Conservation (phyloP, 345 rosid genomes). For the Mercurialis annua region DNA sequence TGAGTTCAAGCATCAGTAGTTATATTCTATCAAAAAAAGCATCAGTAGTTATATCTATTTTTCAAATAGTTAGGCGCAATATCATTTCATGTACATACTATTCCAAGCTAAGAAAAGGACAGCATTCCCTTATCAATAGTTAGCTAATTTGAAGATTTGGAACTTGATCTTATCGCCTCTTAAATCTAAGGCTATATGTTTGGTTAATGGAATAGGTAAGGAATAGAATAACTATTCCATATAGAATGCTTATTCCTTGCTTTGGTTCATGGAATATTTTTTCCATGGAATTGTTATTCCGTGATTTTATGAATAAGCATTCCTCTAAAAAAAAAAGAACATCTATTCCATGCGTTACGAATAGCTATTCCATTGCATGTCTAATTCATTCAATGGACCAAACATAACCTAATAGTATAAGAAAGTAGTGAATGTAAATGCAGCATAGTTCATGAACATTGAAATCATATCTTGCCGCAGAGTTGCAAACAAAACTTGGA, state of each 20-base stretch:
- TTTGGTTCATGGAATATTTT: too few relatives aligned
- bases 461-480: not conserved
- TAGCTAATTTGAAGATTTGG: not conserved
- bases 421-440: not conserved
- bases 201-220: too few relatives aligned
- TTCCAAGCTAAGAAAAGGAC: not conserved
- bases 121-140: not conserved
- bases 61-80: too few relatives aligned
- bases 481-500: not conserved
- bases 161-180: not conserved
- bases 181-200: not conserved
- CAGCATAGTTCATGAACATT: not conserved
- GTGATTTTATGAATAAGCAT: too few relatives aligned
- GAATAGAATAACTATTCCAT: too few relatives aligned
- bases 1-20: not conserved
- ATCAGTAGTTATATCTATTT: not conserved
- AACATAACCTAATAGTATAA: too few relatives aligned
- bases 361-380: too few relatives aligned
- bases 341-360: too few relatives aligned
- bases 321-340: too few relatives aligned
- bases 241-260: too few relatives aligned
- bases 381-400: too few relatives aligned
- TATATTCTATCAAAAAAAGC: not conserved
- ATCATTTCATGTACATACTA: not conserved
- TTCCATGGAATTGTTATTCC: too few relatives aligned